Base-by-base conservation (phyloP, 2,329 filamentous ascomycete genomes). In the Xylariaceae sp. region DNA sequence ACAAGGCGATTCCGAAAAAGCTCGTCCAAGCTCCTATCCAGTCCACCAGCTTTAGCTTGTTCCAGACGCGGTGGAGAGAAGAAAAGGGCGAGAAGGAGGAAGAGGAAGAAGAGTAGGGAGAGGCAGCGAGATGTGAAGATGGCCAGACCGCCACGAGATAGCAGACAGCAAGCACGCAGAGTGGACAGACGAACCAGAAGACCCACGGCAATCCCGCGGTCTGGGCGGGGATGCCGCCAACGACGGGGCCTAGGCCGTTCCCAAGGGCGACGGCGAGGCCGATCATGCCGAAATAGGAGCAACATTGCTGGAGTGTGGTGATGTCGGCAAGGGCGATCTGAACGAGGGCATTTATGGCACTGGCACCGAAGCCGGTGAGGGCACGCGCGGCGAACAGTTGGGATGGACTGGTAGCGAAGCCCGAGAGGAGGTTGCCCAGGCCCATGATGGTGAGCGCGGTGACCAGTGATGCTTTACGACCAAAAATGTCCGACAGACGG, bases 71-170 rank as follows among this genome's bases (percentile, higher is more conserved):
- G 22, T 41, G 33, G 11, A 19, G 13, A 16, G 47, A 18, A 10
- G 31, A 39, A 28, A 22, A 18, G 43, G 47, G 38, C n/a, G n/a
- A n/a, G n/a, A n/a, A n/a, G n/a, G n/a, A n/a, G n/a, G n/a, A n/a
- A n/a, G n/a, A n/a, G n/a, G n/a, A n/a, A n/a, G n/a, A n/a, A n/a
- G n/a, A n/a, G n/a, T n/a, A n/a, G n/a, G n/a, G n/a, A n/a, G n/a
- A n/a, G n/a, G n/a, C n/a, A n/a, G n/a, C n/a, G n/a, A n/a, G n/a
- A 33, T 16, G 19, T 17, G 41, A 44, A 6, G 47, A 10, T 11
- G 48, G 48, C 48, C 42, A 50, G 9, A 50, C 42, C 28, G 48
- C 40, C n/a, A 45, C 42, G 17, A 50, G 48, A 41, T 50, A 45
- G 6, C 10, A 16, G 7, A 50, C 18, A 16, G 48, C 48, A 31